Evolutionary conservation across 352 stramenopile species (phyloP).

Genomic region (Hyaloperonospora arabidopsidis): DNA sequence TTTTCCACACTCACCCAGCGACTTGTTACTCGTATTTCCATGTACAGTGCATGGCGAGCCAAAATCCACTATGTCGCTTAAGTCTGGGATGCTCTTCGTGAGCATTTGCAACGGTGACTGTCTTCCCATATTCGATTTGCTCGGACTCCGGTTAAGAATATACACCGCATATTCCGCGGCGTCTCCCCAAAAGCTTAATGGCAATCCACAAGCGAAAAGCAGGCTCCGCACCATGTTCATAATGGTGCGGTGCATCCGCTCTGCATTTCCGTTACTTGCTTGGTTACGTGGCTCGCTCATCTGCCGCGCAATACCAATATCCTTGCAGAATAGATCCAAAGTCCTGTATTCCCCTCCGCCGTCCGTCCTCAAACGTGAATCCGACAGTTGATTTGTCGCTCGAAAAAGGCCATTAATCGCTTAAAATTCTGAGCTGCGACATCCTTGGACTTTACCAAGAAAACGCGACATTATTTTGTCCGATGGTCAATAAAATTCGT

Average conservation of each 20-base stretch:
- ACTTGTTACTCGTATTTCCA: background rate
- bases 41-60: background rate
- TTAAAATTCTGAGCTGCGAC: slow-evolving; percentile 3
- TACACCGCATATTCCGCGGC: slow-evolving; percentile 22
- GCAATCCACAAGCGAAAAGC: slow-evolving; percentile 20
- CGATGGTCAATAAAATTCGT: background rate
- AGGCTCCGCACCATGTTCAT: slow-evolving; percentile 12
- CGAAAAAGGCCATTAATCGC: background rate
- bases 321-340: background rate
- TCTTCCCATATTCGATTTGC: slow-evolving; percentile 8
- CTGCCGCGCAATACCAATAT: background rate
- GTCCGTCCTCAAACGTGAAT: background rate
- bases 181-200: slow-evolving; percentile 23
- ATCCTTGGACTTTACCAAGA: slow-evolving; percentile 2
- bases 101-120: slow-evolving; percentile 12
- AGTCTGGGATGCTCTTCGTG: background rate
- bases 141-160: slow-evolving; percentile 21
- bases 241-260: slow-evolving; percentile 25
- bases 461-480: slow-evolving; percentile 2
- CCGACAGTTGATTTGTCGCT: background rate
- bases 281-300: background rate
- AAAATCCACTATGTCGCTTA: slow-evolving; percentile 7
- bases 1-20: background rate
- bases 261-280: slow-evolving; percentile 21
- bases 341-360: background rate